These are phyloP conservation scores for Chlamydomonas sp. DNA, from an alignment of 139 green algal genomes.

Conservation along the genomic window DNA sequence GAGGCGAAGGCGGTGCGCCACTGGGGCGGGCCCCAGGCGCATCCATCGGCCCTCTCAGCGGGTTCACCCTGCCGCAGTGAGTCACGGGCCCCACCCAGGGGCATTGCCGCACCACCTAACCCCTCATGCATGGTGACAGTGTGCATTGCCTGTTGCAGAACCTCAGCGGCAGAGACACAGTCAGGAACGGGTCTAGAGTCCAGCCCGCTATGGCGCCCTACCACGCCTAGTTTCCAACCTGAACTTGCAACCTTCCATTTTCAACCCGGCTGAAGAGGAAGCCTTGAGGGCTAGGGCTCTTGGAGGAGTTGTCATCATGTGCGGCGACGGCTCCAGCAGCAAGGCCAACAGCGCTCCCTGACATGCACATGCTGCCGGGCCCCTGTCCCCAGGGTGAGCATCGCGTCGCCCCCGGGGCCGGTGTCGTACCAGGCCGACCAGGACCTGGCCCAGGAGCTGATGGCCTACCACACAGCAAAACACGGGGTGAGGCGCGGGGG, in stretches of 20 bases:
- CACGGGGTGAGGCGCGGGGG: constrained; percentile 12
- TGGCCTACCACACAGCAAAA: constrained; percentile 20
- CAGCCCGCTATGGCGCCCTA: too few relatives aligned
- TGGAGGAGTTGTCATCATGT: too few relatives aligned
- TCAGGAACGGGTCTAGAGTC: too few relatives aligned
- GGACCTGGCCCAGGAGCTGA: constrained; percentile 17
- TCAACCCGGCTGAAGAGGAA: too few relatives aligned
- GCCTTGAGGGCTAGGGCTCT: too few relatives aligned
- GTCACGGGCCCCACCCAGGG: not conserved
- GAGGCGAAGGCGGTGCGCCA: not conserved
- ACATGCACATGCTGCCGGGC: too few relatives aligned
- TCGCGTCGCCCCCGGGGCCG: not conserved
- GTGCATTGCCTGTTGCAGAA: too few relatives aligned
- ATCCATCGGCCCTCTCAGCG: not conserved
- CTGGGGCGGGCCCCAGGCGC: not conserved
- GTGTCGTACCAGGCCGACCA: constrained; percentile 1
- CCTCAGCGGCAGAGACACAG: too few relatives aligned
- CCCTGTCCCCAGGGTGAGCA: not conserved
- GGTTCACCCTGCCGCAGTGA: constrained; percentile 31
- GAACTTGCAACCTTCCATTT: too few relatives aligned
- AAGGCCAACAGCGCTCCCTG: too few relatives aligned
- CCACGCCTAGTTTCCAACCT: too few relatives aligned
- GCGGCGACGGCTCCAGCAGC: too few relatives aligned
- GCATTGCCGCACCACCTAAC: not conserved
- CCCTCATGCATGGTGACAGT: not conserved